Conservation (phyloP, 2,329 filamentous ascomycete species). For the Fusarium succisae region DNA sequence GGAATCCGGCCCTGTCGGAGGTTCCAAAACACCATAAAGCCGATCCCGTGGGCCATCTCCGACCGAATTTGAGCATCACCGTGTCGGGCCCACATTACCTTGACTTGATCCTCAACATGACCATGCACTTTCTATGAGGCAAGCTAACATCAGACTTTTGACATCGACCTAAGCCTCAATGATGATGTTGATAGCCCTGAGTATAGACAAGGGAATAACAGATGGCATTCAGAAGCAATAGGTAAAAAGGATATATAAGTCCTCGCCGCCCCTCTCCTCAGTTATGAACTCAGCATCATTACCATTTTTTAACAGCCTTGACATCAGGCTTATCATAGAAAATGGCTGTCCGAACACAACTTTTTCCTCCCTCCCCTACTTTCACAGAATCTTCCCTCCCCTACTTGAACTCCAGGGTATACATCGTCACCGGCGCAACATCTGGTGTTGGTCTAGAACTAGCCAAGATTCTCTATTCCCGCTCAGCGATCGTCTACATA, state of each 20-base stretch:
- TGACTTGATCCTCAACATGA: neutral
- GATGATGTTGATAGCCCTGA: neutral
- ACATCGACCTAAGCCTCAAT: neutral
- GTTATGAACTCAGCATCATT: neutral
- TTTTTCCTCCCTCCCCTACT: slow-evolving; percentile 26
- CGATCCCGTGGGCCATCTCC: slow-evolving; percentile 27
- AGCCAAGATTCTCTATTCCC: slow-evolving; percentile 31
- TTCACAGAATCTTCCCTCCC: slow-evolving; percentile 31
- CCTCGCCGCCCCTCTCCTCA: neutral
- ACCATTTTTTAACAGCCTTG: neutral
- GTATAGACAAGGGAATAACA: neutral
- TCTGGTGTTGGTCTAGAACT: slow-evolving; percentile 31
- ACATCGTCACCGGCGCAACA: slow-evolving; percentile 35
- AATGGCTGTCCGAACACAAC: slow-evolving; percentile 26
- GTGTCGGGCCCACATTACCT: neutral
- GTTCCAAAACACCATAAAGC: slow-evolving; percentile 23
- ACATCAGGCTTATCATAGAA: neutral
- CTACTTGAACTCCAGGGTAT: slow-evolving; percentile 15
- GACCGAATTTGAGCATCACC: slow-evolving; percentile 13
- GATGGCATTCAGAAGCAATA: neutral
- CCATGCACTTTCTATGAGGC: neutral
- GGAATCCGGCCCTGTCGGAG: slow-evolving; percentile 26
- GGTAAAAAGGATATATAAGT: neutral
- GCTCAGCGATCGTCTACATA: slow-evolving; percentile 24
- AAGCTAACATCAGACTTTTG: neutral